Conservation (phyloP, 1,284 basidiomycete species). For the Pholiota adiposa region DNA sequence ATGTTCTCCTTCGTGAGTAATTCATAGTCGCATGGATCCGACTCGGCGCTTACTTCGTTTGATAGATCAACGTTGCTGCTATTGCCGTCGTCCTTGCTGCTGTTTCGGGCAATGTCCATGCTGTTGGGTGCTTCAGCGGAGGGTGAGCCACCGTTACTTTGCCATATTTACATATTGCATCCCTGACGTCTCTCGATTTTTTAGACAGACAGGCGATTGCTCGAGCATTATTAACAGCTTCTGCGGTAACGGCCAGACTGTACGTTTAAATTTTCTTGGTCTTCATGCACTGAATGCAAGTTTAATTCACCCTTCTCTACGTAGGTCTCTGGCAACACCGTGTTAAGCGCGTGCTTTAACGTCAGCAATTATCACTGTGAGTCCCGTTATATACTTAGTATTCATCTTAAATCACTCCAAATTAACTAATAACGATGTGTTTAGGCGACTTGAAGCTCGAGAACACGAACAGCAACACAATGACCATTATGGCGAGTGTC, state of each 20-base stretch:
- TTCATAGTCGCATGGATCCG: too few species aligned
- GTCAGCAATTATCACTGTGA: not conserved
- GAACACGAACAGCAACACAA: not conserved
- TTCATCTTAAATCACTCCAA: not conserved
- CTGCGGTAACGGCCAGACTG: not conserved
- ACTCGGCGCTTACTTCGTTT: too few species aligned
- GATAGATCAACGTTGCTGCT: not conserved
- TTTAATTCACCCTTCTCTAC: too few species aligned
- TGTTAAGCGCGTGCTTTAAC: not conserved
- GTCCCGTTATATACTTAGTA: not conserved
- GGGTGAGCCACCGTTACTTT: not conserved
- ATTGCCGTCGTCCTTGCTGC: not conserved
- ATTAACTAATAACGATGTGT: not conserved
- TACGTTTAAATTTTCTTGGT: too few species aligned
- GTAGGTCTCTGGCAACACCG: not conserved
- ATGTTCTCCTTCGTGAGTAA: too few species aligned
- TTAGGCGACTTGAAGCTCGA: not conserved
- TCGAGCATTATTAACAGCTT: not conserved
- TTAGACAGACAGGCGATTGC: not conserved
- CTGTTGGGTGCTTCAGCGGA: not conserved
- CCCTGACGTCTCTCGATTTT: not conserved
- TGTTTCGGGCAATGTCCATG: not conserved
- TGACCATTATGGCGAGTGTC: not conserved
- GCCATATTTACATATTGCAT: not conserved
- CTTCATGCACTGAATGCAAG: too few species aligned